Base-by-base conservation (phyloP, 1,284 basidiomycete genomes). In the Stereum hirsutum region DNA sequence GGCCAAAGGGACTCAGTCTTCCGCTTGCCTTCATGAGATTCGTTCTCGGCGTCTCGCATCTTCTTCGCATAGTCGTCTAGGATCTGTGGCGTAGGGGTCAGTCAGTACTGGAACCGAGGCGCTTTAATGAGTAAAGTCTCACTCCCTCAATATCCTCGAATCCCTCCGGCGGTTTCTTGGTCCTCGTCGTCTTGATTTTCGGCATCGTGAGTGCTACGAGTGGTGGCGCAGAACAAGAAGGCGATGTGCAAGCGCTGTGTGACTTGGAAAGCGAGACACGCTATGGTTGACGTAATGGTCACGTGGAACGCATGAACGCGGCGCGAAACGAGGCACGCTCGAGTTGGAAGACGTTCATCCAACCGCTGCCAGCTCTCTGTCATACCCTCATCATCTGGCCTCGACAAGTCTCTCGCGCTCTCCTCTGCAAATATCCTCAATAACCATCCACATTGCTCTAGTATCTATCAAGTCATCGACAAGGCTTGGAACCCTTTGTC, bases 1-100 rank as follows among this genome's bases (percentile, higher is more conserved):
- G 95, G 93, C 96, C 96, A 99, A n/a, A 97, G 68, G 1, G 88
- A 87, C 68, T 99, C 96, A 24, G 87, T 81, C 67, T 93, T 96
- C 59, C 96, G 86, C 66, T 99, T 99, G 48, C 95, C 95, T 61
- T 99, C 96, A 57, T 97, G 92, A 6, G 84, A 82, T 66, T 98
- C 94, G 57, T 92, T 96, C 74, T 99, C 96, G 8, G 92, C 94
- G 61, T 95, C 91, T 49, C 92, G 74, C 92, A 95, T 95, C 71
- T 93, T 94, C 73, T 90, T 90, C 37, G 89, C 87, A 60, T 94
- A 95, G 65, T 95, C 91, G 56, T 94, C 90, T 51, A 95, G 79
- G 50, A 94, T 81, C 83, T 93, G 61, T 17, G 11, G 26, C 14
- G 20, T 31, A 40, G 36, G 17, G 10, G 5, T 11, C 17, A 17